These are phyloP conservation scores for Nasturtium officinale DNA, from an alignment of 345 rosid species.

Conservation along the genomic window DNA sequence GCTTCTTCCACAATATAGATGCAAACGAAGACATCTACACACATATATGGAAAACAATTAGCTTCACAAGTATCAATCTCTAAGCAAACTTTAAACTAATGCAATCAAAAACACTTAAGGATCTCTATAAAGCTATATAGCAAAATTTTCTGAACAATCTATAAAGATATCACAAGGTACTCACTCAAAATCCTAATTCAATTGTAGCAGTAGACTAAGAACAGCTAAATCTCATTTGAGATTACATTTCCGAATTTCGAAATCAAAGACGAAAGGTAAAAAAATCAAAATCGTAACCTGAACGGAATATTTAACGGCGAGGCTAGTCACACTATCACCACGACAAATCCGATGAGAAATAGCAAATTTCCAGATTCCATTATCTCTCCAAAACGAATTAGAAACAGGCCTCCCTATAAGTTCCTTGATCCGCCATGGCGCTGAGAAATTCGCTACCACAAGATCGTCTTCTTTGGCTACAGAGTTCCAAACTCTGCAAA, in stretches of 20 bases:
- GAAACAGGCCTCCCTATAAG: slow-evolving; percentile 65
- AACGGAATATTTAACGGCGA: slow-evolving; percentile 85
- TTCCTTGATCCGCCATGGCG: slow-evolving; percentile 68
- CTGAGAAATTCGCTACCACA: slow-evolving; percentile 53
- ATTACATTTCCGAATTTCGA: not conserved
- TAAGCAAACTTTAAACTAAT: not conserved
- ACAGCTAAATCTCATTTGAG: not conserved
- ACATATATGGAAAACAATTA: not conserved
- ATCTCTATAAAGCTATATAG: not conserved
- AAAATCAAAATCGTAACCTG: slow-evolving; percentile 53
- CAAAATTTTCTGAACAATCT: slow-evolving; percentile 3
- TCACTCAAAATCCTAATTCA: not conserved
- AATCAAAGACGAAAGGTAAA: not conserved
- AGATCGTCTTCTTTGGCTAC: slow-evolving; percentile 58
- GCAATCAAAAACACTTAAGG: not conserved
- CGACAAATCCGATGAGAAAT: slow-evolving; percentile 69
- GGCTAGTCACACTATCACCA: slow-evolving; percentile 71
- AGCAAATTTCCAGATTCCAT: slow-evolving; percentile 70
- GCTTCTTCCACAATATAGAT: not conserved
- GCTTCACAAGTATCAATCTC: not conserved
- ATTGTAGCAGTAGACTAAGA: too few species aligned
- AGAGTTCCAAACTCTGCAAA: slow-evolving; percentile 65
- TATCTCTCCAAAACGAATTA: slow-evolving; percentile 74
- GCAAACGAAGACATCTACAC: not conserved
- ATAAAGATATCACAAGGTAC: too few species aligned